Conservation (phyloP, 495 filamentous ascomycete species). For the Aspergillus nidulans region DNA sequence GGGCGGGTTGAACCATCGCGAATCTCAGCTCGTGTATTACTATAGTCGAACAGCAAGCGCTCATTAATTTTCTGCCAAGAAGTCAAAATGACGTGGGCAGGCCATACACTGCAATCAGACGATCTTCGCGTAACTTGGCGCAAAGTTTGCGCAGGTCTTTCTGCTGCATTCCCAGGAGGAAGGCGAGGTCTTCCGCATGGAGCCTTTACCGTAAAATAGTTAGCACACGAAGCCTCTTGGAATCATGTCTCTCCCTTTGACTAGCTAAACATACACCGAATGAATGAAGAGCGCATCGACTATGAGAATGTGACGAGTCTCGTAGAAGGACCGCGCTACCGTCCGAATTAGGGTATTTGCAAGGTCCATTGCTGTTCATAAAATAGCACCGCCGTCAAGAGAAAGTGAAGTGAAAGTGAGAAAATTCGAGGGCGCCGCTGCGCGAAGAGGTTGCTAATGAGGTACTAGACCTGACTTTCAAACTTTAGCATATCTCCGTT, state of each 20-base stretch:
- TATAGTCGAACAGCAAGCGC: slow-evolving; percentile 20
- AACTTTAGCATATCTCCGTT: neutral
- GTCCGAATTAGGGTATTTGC: slow-evolving; percentile 84
- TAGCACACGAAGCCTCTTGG: neutral
- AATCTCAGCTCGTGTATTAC: slow-evolving; percentile 73
- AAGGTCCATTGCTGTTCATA: slow-evolving; percentile 60
- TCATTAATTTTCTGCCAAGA: neutral
- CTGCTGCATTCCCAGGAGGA: slow-evolving; percentile 76
- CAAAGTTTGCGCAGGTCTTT: slow-evolving; percentile 88
- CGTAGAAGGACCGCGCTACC: slow-evolving; percentile 87
- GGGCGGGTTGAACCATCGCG: slow-evolving; percentile 77
- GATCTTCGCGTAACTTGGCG: slow-evolving; percentile 76
- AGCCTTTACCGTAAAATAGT: slow-evolving; percentile 45
- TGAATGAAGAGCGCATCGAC: slow-evolving; percentile 91
- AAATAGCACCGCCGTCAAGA: neutral
- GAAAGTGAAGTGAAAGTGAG: neutral
- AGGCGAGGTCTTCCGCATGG: slow-evolving; percentile 80
- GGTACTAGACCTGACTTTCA: neutral
- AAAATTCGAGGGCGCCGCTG: neutral
- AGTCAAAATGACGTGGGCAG: neutral
- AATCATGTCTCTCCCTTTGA: neutral
- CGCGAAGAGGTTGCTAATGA: neutral
- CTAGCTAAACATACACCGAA: slow-evolving; percentile 58
- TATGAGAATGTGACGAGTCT: slow-evolving; percentile 80
- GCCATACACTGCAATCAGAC: slow-evolving; percentile 72